Conservation (phyloP, 2,329 filamentous ascomycete genomes). For the Balansia obtecta region DNA sequence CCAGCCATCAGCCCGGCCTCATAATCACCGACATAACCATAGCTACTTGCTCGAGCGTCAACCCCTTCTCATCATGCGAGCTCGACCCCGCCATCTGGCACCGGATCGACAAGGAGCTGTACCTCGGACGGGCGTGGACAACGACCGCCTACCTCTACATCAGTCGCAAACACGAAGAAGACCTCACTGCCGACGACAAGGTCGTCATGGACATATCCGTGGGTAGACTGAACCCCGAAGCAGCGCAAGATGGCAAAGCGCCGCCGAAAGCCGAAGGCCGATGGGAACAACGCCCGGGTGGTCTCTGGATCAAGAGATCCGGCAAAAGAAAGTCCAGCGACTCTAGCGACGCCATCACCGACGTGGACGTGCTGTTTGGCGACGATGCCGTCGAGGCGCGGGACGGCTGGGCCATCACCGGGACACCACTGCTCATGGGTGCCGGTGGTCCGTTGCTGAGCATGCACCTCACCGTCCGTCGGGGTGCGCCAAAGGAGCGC, state of each 20-base stretch:
- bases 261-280: conserved; percentile 32
- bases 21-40: conserved; percentile 80
- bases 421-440: conserved; percentile 61
- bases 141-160: conserved; percentile 72
- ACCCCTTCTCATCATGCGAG: conserved; percentile 62
- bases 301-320: conserved; percentile 72
- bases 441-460: conserved; percentile 48
- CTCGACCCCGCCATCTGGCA: conserved; percentile 64
- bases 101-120: conserved; percentile 80
- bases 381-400: conserved; percentile 85
- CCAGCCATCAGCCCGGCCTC: conserved; percentile 70
- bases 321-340: conserved; percentile 62
- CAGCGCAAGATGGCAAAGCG: conserved; percentile 8
- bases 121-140: conserved; percentile 61
- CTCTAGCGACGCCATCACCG: conserved; percentile 61
- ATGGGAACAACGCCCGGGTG: conserved; percentile 69
- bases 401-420: conserved; percentile 69
- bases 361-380: conserved; percentile 77
- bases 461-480: conserved; percentile 65
- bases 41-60: conserved; percentile 61
- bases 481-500: conserved; percentile 51
- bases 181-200: conserved; percentile 60
- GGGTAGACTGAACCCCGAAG: conserved; percentile 54
- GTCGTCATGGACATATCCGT: conserved; percentile 72
- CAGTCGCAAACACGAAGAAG: conserved; percentile 74